Base-by-base conservation (phyloP, 2,329 filamentous ascomycete genomes). In the Trichoderma sp. region DNA sequence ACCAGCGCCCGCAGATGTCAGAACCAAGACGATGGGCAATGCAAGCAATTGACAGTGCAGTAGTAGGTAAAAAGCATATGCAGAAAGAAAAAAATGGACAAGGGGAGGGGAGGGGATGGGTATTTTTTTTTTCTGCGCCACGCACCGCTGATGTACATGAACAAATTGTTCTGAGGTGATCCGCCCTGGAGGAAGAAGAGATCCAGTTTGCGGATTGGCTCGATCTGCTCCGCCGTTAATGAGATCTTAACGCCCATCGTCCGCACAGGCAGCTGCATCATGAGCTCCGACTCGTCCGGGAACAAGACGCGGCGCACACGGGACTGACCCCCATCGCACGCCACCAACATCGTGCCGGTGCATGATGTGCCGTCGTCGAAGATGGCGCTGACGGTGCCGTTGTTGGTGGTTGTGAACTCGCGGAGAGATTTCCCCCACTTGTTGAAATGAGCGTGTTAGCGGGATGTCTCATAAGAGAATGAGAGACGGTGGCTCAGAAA, bases 111-210 rank as follows among this genome's bases (percentile, higher is more conserved):
- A 18, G 18, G 14, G 16, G 32, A 34, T 34, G 32, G 11, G 32
- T 7, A 34, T 13, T 13, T n/a, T n/a, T n/a, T 43, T n/a, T 43
- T 43, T 24, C 30, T 66, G 52, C 1, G 63, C 39, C 4, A 74
- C 81, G 68, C 72, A 85, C 83, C 77, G 63, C 84, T 86, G 68
- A 87, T 83, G 72, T 84, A 89, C 21, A 86, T 74, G 73, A 84
- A 88, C 0, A 81, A 80, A 52, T 85, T 80, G 4, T 85, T 83
- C 30, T 79, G 75, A 0, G 86, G 85, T 46, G 87, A 81, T 0
- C 82, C 81, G 0, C 86, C 86, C 61, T 88, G 85, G 24, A 88
- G 80, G 60, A 88, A 85, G 52, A 83, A 85, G 0, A 86, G 83
- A 65, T 89, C 86, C 0, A 87, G 79, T 1, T 77, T 77, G 6